These are phyloP conservation scores for Colletotrichum echinochloae DNA, from an alignment of 2,329 filamentous ascomycete species.

Conservation along the genomic window DNA sequence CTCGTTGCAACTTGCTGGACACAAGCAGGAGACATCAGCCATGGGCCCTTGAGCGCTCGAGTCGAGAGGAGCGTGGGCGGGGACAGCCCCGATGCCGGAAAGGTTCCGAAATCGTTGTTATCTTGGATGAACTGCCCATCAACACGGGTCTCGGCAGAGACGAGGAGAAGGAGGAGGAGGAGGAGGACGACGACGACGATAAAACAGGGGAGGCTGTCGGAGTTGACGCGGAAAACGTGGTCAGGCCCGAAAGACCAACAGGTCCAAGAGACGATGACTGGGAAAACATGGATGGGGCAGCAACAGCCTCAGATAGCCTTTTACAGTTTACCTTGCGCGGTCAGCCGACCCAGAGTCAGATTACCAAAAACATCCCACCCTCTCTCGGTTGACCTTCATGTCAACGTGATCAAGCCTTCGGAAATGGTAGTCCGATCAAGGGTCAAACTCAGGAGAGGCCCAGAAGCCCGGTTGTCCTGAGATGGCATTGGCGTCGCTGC, in stretches of 20 bases:
- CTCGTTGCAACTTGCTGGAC: conserved; percentile 25
- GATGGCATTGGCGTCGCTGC: background rate
- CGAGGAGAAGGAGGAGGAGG: too few species aligned
- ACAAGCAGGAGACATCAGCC: conserved; percentile 32
- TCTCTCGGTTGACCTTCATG: background rate
- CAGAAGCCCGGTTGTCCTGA: background rate
- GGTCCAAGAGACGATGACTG: background rate
- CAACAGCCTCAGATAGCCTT: conserved; percentile 18
- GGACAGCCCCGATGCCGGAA: conserved; percentile 27
- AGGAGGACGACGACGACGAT: background rate
- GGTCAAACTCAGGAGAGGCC: background rate
- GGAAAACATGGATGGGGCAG: conserved; percentile 22
- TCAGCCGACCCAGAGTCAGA: conserved; percentile 9
- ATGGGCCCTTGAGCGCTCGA: conserved; percentile 11
- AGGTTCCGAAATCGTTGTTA: conserved; percentile 6
- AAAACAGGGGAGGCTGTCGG: conserved; percentile 8
- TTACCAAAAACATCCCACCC: conserved; percentile 32
- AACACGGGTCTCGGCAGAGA: conserved; percentile 11
- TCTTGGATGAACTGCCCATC: conserved; percentile 20
- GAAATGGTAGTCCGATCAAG: background rate
- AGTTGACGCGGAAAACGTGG: conserved; percentile 24
- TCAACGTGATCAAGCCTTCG: conserved; percentile 1
- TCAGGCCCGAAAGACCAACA: background rate
- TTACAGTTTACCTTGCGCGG: conserved; percentile 18
- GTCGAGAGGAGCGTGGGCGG: conserved; percentile 31